phyloP scores from a whole-genome alignment of 805 yeast genomes.

The Cyberlindnera bimundalis region DNA sequence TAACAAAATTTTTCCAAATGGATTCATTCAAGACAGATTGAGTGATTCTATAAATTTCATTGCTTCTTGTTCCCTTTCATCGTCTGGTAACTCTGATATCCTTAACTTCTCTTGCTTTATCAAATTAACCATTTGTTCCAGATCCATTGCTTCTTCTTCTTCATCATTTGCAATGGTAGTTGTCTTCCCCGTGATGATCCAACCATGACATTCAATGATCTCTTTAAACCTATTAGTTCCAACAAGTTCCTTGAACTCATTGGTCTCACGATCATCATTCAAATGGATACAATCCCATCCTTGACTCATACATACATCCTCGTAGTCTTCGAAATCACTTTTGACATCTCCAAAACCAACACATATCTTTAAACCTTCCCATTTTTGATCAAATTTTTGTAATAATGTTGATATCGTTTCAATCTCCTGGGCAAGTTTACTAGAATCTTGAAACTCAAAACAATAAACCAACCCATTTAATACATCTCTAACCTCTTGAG shows the following conservation, averaged over 20 bases:
- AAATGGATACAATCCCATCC: conserved; percentile 42
- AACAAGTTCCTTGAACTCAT: conserved; percentile 40
- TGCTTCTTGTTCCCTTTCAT: conserved; percentile 13
- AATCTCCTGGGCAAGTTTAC: background rate
- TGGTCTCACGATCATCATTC: conserved; percentile 31
- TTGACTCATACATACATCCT: conserved; percentile 33
- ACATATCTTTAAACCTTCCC: conserved; percentile 20
- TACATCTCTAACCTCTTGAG: conserved; percentile 30
- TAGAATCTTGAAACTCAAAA: conserved; percentile 10
- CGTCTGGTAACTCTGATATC: conserved; percentile 8
- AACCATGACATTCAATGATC: conserved; percentile 45
- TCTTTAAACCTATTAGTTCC: conserved; percentile 45
- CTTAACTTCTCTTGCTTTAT: conserved; percentile 10
- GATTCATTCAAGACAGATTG: conserved; percentile 10
- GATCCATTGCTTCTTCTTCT: conserved; percentile 9
- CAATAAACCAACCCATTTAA: conserved; percentile 27
- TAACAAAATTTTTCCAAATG: conserved; percentile 12
- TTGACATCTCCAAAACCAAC: conserved; percentile 30
- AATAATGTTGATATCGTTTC: background rate
- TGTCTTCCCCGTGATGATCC: conserved; percentile 29
- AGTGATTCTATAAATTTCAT: conserved; percentile 14
- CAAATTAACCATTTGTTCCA: conserved; percentile 10
- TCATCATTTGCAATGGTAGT: background rate
- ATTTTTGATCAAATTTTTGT: background rate
- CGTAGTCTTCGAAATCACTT: conserved; percentile 30